Conservation (phyloP, 345 rosid species). For the Erucastrum elatum region DNA sequence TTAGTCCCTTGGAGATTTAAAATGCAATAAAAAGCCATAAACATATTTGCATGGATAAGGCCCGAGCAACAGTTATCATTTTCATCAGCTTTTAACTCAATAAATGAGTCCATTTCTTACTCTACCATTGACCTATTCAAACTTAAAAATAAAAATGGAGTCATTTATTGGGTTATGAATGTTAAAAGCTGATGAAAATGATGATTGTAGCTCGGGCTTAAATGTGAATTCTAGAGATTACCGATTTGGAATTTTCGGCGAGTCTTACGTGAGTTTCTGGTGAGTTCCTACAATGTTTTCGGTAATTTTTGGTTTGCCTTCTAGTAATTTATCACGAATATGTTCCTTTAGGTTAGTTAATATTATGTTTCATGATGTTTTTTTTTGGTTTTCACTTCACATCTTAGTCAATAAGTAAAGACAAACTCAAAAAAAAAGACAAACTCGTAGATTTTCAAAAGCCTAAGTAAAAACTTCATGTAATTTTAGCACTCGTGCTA, state of each 20-base stretch:
- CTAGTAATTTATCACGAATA: background rate
- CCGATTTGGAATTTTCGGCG: background rate
- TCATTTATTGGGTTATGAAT: no score
- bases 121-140: no score
- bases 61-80: background rate
- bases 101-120: no score
- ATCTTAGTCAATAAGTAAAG: background rate
- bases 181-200: no score
- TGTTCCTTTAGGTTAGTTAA: no score
- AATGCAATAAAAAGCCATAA: no score
- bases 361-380: no score
- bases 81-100: background rate
- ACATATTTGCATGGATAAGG: background rate
- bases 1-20: no score
- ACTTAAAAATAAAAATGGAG: no score
- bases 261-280: background rate
- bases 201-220: no score
- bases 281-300: background rate
- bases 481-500: background rate
- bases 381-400: no score
- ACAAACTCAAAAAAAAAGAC: background rate
- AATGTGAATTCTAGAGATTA: no score
- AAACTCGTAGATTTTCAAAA: background rate
- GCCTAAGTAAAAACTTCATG: background rate
- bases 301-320: background rate